Evolutionary conservation across 208 protist genomes (phyloP), one percentile per base, ranked within the genome.

Genomic region (Leishmania braziliensis): DNA sequence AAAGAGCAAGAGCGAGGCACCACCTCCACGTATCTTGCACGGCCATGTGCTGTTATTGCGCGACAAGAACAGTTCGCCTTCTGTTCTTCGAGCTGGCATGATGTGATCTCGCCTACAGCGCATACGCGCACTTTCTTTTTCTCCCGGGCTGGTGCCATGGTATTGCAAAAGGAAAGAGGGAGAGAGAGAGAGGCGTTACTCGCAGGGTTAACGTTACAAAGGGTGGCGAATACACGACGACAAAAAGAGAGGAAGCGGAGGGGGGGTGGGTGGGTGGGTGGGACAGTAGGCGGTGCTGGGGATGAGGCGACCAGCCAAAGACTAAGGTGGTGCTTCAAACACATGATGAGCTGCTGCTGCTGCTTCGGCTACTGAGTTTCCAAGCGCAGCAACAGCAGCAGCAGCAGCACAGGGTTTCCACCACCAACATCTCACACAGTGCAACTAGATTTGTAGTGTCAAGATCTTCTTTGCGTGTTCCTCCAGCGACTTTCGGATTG

Each of bases 381-480:
- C 26, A 0, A 68, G 8, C 14, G 62, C 29, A 68, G 62, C 14
- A 39, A 68, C 9, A 68, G 62, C n/a, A 66, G 62, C 12, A 66
- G 62, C 12, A 56, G 29, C n/a, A 66, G 29, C 62, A 43, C 62
- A 68, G 29, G 62, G 14, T 18, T 68, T 5, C 39, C 39, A 18
- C 36, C 39, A 36, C 68, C 39, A 5, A 50, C 0, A 3, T n/a
- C 43, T 29, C 33, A 48, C 51, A 62, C 51, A 33, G 50, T 48
- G 51, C 33, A 60, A 46, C 62, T 78, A 89, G 62, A 29, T 86
- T 76, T 92, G 85, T 14, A 92, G 77, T 16, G 77, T 85, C 66
- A 92, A 75, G 78, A 90, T 91, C 46, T 88, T 76, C 54, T 78
- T 78, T 2, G 93, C 93, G 63, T 95, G 90, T 58, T 93, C 84